These are phyloP conservation scores for Teunomyces atbi DNA, from an alignment of 805 yeast species.

Conservation along the genomic window DNA sequence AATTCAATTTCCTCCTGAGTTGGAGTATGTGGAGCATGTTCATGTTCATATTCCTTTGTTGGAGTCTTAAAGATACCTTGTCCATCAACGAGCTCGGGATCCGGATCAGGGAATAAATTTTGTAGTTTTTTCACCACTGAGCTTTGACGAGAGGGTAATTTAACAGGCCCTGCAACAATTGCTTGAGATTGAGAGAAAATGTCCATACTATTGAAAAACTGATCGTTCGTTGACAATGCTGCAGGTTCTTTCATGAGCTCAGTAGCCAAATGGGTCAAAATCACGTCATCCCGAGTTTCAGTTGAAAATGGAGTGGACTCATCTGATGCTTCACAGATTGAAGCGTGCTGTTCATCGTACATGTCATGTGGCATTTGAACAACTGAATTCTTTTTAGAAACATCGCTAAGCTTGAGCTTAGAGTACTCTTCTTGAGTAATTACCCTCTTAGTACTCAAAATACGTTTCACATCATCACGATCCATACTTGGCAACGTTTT, in stretches of 20 bases:
- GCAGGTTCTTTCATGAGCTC: conserved; percentile 30
- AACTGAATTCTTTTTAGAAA: conserved; percentile 22
- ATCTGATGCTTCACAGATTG: conserved; percentile 26
- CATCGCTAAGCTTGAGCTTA: conserved; percentile 29
- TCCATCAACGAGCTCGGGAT: conserved; percentile 24
- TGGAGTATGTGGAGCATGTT: not conserved
- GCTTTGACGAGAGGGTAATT: conserved; percentile 5
- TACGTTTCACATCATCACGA: conserved; percentile 41
- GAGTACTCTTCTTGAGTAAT: conserved; percentile 42
- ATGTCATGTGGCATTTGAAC: conserved; percentile 23
- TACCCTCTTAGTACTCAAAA: conserved; percentile 35
- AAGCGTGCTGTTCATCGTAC: conserved; percentile 33
- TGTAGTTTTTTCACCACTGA: conserved; percentile 11
- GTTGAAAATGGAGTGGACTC: conserved; percentile 11
- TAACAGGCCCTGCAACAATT: not conserved
- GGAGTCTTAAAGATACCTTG: conserved; percentile 27
- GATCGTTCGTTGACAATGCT: conserved; percentile 28
- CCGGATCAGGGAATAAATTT: conserved; percentile 33
- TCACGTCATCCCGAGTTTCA: conserved; percentile 2
- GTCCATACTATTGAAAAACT: conserved; percentile 26
- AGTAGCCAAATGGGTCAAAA: conserved; percentile 31
- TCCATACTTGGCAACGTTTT: conserved; percentile 51
- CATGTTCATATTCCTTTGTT: too few species aligned
- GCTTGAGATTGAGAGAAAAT: conserved; percentile 12
- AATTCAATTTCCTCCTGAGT: conserved; percentile 10